Evolutionary conservation across 163 green algal genomes (phyloP).

Genomic region (Coccomyxa subellipsoidea): DNA sequence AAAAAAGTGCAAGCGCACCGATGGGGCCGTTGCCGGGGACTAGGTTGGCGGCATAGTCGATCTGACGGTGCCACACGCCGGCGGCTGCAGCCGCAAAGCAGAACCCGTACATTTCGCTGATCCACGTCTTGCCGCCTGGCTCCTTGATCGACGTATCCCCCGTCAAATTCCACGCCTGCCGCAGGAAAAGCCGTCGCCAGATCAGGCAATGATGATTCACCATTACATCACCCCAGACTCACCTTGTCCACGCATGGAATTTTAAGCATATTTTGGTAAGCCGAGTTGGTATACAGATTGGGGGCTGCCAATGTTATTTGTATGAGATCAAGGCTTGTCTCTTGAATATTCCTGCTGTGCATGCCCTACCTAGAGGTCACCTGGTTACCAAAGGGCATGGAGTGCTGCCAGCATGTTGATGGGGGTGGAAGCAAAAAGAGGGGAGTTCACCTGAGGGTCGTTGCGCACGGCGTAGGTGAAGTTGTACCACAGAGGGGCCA

Average conservation of each 20-base stretch:
- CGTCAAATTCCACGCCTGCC: conserved; percentile 74
- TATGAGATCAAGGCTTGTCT: too few species aligned
- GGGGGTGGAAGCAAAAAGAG: background rate
- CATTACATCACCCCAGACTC: too few species aligned
- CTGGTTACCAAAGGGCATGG: too few species aligned
- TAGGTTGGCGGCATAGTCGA: conserved; percentile 56
- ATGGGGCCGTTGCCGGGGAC: conserved; percentile 62
- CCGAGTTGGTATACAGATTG: too few species aligned
- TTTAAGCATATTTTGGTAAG: too few species aligned
- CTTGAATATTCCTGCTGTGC: too few species aligned
- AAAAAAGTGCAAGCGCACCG: background rate
- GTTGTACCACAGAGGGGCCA: conserved; percentile 86
- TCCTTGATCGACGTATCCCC: conserved; percentile 83
- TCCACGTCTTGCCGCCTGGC: conserved; percentile 85
- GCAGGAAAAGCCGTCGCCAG: background rate
- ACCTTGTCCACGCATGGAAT: too few species aligned
- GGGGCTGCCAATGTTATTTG: too few species aligned
- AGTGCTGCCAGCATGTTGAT: too few species aligned
- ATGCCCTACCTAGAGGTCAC: too few species aligned
- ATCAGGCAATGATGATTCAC: too few species aligned
- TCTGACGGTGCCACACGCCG: conserved; percentile 54
- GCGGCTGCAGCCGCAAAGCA: conserved; percentile 52
- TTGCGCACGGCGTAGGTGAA: conserved; percentile 82
- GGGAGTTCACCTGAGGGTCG: conserved; percentile 65
- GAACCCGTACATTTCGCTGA: conserved; percentile 84